Conservation (phyloP, 1,284 basidiomycete genomes). For the Cutaneotrichosporon sp. region DNA sequence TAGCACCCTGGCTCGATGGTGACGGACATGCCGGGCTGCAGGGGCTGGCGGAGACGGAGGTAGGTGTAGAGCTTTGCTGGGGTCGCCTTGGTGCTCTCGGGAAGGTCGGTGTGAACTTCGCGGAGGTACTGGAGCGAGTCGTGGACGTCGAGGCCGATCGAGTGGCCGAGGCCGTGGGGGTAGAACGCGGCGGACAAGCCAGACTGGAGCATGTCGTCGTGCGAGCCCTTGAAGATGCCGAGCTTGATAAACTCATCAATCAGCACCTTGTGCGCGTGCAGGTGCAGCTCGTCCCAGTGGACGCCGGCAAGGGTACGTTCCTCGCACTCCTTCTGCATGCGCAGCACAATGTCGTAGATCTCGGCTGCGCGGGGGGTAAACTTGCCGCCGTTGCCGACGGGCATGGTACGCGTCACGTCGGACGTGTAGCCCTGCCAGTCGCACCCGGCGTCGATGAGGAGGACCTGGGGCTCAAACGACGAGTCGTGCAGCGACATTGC, state of each 20-base stretch:
- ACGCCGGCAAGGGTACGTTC: slow-evolving; percentile 62
- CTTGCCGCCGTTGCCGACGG: slow-evolving; percentile 75
- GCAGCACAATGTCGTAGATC: slow-evolving; percentile 76
- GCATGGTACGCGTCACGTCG: slow-evolving; percentile 47
- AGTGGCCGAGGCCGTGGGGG: slow-evolving; percentile 83
- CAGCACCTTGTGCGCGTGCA: slow-evolving; percentile 70
- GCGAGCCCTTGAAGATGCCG: slow-evolving; percentile 70
- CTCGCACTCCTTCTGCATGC: slow-evolving; percentile 70
- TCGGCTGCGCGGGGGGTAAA: slow-evolving; percentile 70
- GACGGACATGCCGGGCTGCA: slow-evolving; percentile 74
- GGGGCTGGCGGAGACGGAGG: slow-evolving; percentile 64
- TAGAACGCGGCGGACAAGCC: slow-evolving; percentile 79
- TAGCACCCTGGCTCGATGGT: slow-evolving; percentile 79
- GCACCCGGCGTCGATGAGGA: slow-evolving; percentile 86
- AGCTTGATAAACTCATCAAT: slow-evolving; percentile 72
- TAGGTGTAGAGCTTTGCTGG: slow-evolving; percentile 64
- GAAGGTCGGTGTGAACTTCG: slow-evolving; percentile 26
- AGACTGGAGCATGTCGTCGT: slow-evolving; percentile 64
- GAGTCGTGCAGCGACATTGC: slow-evolving; percentile 21
- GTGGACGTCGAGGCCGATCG: slow-evolving; percentile 81
- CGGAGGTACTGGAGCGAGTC: slow-evolving; percentile 49
- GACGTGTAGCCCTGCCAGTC: slow-evolving; percentile 63
- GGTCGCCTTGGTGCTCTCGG: slow-evolving; percentile 47
- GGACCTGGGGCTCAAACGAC: slow-evolving; percentile 60
- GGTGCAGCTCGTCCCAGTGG: slow-evolving; percentile 80